These are phyloP conservation scores for Candida caryicola DNA, from an alignment of 805 yeast species.

Conservation along the genomic window DNA sequence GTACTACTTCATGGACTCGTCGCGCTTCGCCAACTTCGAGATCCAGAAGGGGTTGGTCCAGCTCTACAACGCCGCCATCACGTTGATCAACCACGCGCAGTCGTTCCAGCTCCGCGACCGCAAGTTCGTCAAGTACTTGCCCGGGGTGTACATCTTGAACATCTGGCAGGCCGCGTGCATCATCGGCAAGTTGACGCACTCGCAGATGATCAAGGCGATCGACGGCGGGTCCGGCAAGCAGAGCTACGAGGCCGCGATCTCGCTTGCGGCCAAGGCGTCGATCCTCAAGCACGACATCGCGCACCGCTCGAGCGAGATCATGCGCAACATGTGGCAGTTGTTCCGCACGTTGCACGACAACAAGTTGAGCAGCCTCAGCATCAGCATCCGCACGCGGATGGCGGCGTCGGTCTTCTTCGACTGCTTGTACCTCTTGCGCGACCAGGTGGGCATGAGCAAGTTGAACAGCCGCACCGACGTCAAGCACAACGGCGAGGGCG, in stretches of 20 bases:
- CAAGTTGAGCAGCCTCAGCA: conserved; percentile 36
- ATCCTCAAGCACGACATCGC: conserved; percentile 90
- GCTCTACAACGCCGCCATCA: conserved; percentile 76
- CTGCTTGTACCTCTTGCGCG: conserved; percentile 77
- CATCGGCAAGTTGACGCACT: conserved; percentile 73
- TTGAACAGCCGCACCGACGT: conserved; percentile 37
- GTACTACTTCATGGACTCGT: conserved; percentile 73
- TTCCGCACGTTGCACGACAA: conserved; percentile 66
- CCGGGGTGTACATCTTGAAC: conserved; percentile 75
- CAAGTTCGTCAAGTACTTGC: conserved; percentile 70
- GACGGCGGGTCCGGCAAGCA: conserved; percentile 72
- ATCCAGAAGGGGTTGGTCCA: conserved; percentile 70
- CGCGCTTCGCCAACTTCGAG: conserved; percentile 52
- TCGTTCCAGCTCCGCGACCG: conserved; percentile 57
- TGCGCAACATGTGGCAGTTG: conserved; percentile 91
- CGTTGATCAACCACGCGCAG: conserved; percentile 65
- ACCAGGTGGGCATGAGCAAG: conserved; percentile 83
- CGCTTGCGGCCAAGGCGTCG: conserved; percentile 72
- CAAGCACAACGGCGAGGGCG: conserved; percentile 20
- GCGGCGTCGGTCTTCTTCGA: conserved; percentile 92
- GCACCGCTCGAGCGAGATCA: conserved; percentile 86
- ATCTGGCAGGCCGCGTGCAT: conserved; percentile 93
- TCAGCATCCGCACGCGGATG: conserved; percentile 78
- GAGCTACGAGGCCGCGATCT: conserved; percentile 64
- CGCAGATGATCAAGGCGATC: conserved; percentile 62